Conservation (phyloP, 2,329 filamentous ascomycete species). For the Stachybotrys elegans region DNA sequence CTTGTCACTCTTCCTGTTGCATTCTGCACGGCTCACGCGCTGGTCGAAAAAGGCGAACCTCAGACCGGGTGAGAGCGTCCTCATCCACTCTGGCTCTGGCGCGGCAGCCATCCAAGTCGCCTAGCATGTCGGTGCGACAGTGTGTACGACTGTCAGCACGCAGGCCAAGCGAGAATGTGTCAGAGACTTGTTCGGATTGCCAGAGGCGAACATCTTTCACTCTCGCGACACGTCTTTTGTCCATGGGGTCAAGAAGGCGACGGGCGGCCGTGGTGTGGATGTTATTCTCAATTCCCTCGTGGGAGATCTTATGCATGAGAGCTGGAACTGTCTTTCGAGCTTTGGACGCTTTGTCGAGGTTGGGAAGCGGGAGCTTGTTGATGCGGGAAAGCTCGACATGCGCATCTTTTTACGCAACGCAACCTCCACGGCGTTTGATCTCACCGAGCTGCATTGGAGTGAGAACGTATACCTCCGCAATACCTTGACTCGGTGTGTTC, state of each 20-base stretch:
- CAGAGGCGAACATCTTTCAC: conserved; percentile 26
- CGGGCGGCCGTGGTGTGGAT: conserved; percentile 26
- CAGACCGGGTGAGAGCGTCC: conserved; percentile 18
- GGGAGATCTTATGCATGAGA: conserved; percentile 26
- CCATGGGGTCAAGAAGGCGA: conserved; percentile 17
- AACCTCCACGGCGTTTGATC: conserved; percentile 19
- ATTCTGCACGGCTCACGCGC: conserved; percentile 25
- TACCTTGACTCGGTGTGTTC: not conserved
- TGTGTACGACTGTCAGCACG: not conserved
- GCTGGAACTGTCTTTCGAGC: conserved; percentile 26
- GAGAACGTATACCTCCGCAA: not conserved
- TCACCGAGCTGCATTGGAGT: conserved; percentile 6
- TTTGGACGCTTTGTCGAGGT: conserved; percentile 36
- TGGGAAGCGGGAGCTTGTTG: conserved; percentile 28
- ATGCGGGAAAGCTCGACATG: conserved; percentile 28
- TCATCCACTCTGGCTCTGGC: conserved; percentile 30
- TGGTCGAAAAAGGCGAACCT: conserved; percentile 22
- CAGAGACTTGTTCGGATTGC: conserved; percentile 19
- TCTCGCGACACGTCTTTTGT: conserved; percentile 24
- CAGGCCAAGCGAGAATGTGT: not conserved
- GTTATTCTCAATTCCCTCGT: conserved; percentile 29
- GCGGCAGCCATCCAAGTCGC: conserved; percentile 27
- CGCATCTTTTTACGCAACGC: conserved; percentile 25
- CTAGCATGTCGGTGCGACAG: conserved; percentile 21
- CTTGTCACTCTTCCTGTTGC: conserved; percentile 9